Conservation (phyloP, 2,329 filamentous ascomycete species). For the Pleomassaria siparia region DNA sequence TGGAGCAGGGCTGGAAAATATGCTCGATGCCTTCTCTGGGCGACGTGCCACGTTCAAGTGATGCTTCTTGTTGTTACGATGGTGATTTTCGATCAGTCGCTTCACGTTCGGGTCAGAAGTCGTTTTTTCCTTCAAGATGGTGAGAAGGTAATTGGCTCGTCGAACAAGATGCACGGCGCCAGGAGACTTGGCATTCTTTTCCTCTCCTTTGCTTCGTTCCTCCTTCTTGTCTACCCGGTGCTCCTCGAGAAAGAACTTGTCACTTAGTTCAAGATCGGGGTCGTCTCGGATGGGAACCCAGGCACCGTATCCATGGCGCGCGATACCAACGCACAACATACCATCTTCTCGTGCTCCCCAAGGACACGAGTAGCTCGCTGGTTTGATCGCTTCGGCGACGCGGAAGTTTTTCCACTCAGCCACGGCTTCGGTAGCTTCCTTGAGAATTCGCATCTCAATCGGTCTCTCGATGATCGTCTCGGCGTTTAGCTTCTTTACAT, state of each 20-base stretch:
- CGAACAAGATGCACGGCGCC: conserved; percentile 97
- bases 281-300: conserved; percentile 96
- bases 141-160: conserved; percentile 90
- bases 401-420: conserved; percentile 79
- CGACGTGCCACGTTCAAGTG: conserved; percentile 58
- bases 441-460: conserved; percentile 81
- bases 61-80: conserved; percentile 88
- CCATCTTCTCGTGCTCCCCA: conserved; percentile 95
- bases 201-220: conserved; percentile 75
- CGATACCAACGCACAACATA: conserved; percentile 94
- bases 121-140: conserved; percentile 87
- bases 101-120: conserved; percentile 71
- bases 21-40: conserved; percentile 57
- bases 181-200: conserved; percentile 78
- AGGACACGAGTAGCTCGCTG: conserved; percentile 83
- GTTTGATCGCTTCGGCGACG: conserved; percentile 87
- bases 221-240: conserved; percentile 98
- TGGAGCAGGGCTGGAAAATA: conserved; percentile 72
- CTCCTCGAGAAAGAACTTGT: conserved; percentile 96
- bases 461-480: conserved; percentile 93
- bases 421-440: conserved; percentile 65
- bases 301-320: conserved; percentile 90
- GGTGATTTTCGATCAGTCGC: conserved; percentile 85
- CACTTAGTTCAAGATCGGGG: conserved; percentile 75
- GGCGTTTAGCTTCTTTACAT: conserved; percentile 92